Conservation (phyloP, 371 early-diverging fungal species). For the Lichtheimia ornata region DNA sequence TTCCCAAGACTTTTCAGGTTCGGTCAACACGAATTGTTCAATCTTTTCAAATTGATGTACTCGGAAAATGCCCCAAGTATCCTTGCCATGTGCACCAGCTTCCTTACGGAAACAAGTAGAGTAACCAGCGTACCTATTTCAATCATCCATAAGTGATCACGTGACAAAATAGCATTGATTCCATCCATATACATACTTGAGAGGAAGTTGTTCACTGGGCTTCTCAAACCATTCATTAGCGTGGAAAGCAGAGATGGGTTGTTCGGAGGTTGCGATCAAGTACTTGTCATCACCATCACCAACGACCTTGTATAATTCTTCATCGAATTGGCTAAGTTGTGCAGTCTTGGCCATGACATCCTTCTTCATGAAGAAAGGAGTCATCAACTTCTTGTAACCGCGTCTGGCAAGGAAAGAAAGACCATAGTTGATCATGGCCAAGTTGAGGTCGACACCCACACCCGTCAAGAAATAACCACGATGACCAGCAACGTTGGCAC, state of each 20-base stretch:
- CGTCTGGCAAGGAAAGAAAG: constrained; percentile 89
- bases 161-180: neutral
- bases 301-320: constrained; percentile 96
- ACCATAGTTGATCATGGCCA: constrained; percentile 97
- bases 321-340: constrained; percentile 99
- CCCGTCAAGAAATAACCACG: constrained; percentile 98
- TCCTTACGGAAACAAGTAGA: constrained; percentile 99
- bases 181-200: constrained; percentile 60
- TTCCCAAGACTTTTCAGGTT: constrained; percentile 97
- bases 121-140: constrained; percentile 85
- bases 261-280: constrained; percentile 99
- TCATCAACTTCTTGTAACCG: constrained; percentile 96
- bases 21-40: constrained; percentile 98
- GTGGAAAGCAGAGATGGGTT: constrained; percentile 98
- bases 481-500: constrained; percentile 98
- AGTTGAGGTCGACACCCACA: constrained; percentile 94
- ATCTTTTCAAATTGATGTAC: constrained; percentile 99
- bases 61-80: constrained; percentile 99
- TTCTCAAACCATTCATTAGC: constrained; percentile 96
- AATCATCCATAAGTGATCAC: neutral
- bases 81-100: constrained; percentile 99
- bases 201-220: constrained; percentile 88
- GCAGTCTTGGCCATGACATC: constrained; percentile 99
- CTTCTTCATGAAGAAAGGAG: constrained; percentile 99
- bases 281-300: constrained; percentile 96